Evolutionary conservation across 2,329 filamentous ascomycete species (phyloP).

Genomic region (Monosporascus sp.): DNA sequence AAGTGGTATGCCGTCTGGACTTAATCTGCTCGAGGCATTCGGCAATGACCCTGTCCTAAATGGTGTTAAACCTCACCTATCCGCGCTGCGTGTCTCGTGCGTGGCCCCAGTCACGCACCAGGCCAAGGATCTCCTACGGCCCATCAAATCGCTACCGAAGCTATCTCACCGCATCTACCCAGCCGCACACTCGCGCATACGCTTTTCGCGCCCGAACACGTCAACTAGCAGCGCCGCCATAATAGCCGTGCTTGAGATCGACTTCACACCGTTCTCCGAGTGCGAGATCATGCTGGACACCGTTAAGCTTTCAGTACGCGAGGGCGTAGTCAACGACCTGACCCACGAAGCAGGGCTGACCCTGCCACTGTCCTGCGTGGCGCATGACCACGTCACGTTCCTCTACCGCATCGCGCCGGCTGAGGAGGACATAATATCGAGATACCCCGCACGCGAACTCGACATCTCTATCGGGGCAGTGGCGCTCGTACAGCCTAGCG

Average conservation of each 20-base stretch:
- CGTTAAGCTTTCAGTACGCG: conserved; percentile 51
- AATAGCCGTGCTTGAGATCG: conserved; percentile 67
- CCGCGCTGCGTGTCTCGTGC: conserved; percentile 67
- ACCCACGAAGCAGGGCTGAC: conserved; percentile 43
- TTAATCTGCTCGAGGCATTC: conserved; percentile 75
- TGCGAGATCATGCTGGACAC: conserved; percentile 59
- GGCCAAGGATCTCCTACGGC: conserved; percentile 54
- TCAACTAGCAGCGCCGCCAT: conserved; percentile 54
- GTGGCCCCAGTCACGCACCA: conserved; percentile 63
- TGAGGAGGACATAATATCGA: conserved; percentile 39
- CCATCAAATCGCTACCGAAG: conserved; percentile 59
- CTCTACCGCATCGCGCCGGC: conserved; percentile 61
- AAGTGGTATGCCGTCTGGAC: conserved; percentile 61
- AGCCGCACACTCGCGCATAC: conserved; percentile 65
- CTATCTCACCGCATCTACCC: conserved; percentile 61
- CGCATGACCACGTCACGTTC: conserved; percentile 71
- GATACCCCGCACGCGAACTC: conserved; percentile 46
- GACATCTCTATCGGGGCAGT: conserved; percentile 57
- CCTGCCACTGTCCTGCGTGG: conserved; percentile 58
- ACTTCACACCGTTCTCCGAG: conserved; percentile 65
- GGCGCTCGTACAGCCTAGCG: conserved; percentile 48
- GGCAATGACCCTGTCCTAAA: conserved; percentile 57
- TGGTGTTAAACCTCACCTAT: conserved; percentile 61
- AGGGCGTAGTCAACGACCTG: conserved; percentile 55
- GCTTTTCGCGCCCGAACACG: conserved; percentile 61